Base-by-base conservation (phyloP, 2,329 filamentous ascomycete genomes). In the Capronia americana region DNA sequence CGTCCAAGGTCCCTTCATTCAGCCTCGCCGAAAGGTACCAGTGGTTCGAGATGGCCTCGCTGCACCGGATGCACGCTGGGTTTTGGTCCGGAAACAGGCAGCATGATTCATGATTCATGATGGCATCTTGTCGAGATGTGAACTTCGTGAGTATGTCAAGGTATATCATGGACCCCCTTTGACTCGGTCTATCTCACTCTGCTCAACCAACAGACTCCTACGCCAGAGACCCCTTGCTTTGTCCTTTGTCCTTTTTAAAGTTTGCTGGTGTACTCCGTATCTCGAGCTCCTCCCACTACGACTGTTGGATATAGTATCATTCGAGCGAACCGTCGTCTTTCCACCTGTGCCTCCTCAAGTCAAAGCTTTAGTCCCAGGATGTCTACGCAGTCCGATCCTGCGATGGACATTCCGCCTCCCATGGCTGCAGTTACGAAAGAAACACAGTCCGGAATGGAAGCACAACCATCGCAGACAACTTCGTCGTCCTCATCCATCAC, bases 401-500 rank as follows among this genome's bases (percentile, higher is more conserved):
- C 51, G 20, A 56, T 24, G 34, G 55, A 64, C 14, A 11, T 30
- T 2, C 5, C 61, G 20, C 41, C 38, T 20, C 32, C 24, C 17
- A 10, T 17, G 12, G 23, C 24, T 38, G 55, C 48, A 8, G 2
- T 51, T 4, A 17, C 23, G 26, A 28, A 41, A 44, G 55, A 54
- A 26, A 6, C 23, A 17, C 54, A 60, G 8, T 32, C 48, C 17
- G 24, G 11, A 10, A 34, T 50, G 28, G 32, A 56, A 20, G 48
- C 56, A 10, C 61, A 63, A 50, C 41, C 51, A 50, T 64, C 61
- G 14, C 61, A 68, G n/a, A 62, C 51, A 26, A 56, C 58, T 12
- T 62, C 65, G 1, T 68, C 68, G 3, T 67, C 66, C n/a, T 48
- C 58, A 5, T 69, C 69, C 2, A 58, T 64, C 32, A 69, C 65